Conservation (phyloP, 352 stramenopile species). For the Phytophthora aleatoria region DNA sequence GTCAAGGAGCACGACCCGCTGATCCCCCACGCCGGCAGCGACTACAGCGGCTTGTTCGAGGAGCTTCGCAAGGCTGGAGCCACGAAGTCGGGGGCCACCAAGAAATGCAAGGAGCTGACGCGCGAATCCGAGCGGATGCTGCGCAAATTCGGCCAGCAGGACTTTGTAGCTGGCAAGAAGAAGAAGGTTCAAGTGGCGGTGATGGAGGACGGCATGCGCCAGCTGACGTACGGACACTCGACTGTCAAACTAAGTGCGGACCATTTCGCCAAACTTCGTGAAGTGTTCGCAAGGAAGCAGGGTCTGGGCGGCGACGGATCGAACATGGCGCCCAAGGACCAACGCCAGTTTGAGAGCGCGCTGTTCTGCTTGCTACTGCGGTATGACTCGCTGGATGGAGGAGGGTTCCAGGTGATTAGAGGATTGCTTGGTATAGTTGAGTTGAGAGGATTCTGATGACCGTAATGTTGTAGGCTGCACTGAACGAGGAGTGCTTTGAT, state of each 20-base stretch:
- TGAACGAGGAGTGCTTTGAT: constrained; percentile 94
- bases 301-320: constrained; percentile 20
- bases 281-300: constrained; percentile 73
- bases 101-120: constrained; percentile 67
- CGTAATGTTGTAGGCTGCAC: constrained; percentile 46
- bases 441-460: neutral
- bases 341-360: constrained; percentile 64
- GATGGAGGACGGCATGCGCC: constrained; percentile 42
- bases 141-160: constrained; percentile 55
- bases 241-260: constrained; percentile 80
- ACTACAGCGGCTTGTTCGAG: constrained; percentile 74
- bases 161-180: constrained; percentile 48
- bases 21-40: constrained; percentile 68
- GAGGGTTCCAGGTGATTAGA: constrained; percentile 84
- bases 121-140: constrained; percentile 57
- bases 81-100: constrained; percentile 60
- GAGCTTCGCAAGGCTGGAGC: constrained; percentile 78
- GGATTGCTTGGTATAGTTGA: neutral
- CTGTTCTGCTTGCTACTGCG: constrained; percentile 90
- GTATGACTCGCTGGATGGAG: constrained; percentile 94
- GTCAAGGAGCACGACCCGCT: constrained; percentile 74
- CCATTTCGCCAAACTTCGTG: constrained; percentile 89
- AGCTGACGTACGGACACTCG: constrained; percentile 68
- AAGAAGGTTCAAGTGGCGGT: constrained; percentile 49
- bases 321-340: constrained; percentile 26